phyloP scores from a whole-genome alignment of 768 basidiomycete species.

The Cubamyces lactineus region DNA sequence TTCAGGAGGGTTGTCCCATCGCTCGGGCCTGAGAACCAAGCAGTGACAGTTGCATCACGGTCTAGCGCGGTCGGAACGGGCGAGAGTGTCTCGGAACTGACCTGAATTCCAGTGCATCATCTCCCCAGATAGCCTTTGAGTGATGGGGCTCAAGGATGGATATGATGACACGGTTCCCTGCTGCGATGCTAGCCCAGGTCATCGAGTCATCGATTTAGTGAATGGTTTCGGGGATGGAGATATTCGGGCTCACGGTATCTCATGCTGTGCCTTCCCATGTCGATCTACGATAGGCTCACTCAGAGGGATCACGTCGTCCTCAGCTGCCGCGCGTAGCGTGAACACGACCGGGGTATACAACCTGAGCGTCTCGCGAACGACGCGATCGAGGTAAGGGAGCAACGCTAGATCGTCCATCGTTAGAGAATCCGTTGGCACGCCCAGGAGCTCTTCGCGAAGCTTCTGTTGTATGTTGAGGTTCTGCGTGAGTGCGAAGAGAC shows the following conservation, averaged over 20 bases:
- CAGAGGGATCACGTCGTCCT: constrained; percentile 57
- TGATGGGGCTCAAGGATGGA: constrained; percentile 59
- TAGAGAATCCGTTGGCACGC: constrained; percentile 47
- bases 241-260: constrained; percentile 23
- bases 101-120: constrained; percentile 64
- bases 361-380: constrained; percentile 62
- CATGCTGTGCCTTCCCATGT: constrained; percentile 15
- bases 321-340: constrained; percentile 48
- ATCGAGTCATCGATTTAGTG: too few species aligned
- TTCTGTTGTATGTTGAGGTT: constrained; percentile 38
- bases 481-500: constrained; percentile 42
- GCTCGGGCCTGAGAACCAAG: constrained; percentile 53
- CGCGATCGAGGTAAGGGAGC: constrained; percentile 69
- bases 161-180: constrained; percentile 42
- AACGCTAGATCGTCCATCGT: constrained; percentile 68
- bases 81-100: constrained; percentile 28
- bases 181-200: constrained; percentile 21
- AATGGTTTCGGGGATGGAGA: constrained; percentile 25
- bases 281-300: constrained; percentile 32
- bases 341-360: constrained; percentile 53
- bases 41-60: too few species aligned
- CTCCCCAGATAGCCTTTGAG: constrained; percentile 58
- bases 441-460: constrained; percentile 43
- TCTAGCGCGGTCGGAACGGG: not conserved
- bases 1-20: constrained; percentile 52